Conservation (phyloP, 1,284 basidiomycete genomes). For the Puccinia polysora region DNA sequence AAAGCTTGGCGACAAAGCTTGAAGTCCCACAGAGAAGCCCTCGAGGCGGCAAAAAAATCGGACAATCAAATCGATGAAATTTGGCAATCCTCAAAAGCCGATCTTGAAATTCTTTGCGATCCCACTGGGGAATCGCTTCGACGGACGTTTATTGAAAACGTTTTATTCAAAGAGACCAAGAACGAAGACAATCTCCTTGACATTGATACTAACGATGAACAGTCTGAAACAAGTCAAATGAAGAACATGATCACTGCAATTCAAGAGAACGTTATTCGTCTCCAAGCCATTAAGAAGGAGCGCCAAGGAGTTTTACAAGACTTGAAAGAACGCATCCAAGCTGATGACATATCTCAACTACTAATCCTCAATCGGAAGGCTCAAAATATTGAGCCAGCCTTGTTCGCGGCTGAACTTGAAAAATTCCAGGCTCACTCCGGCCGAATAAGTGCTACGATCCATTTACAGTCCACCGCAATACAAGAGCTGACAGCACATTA, state of each 20-base stretch:
- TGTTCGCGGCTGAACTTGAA: conserved; percentile 88
- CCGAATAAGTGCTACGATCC: conserved; percentile 68
- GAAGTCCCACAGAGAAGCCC: conserved; percentile 68
- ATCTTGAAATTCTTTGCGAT: conserved; percentile 66
- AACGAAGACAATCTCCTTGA: conserved; percentile 56
- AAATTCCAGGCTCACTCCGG: conserved; percentile 90
- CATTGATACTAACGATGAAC: conserved; percentile 59
- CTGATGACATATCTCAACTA: conserved; percentile 91
- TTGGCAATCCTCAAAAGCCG: conserved; percentile 68
- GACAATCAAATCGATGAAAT: conserved; percentile 71
- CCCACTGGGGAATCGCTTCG: conserved; percentile 61
- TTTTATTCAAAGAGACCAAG: conserved; percentile 57
- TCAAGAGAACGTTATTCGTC: conserved; percentile 67
- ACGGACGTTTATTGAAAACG: conserved; percentile 63
- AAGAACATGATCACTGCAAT: conserved; percentile 68
- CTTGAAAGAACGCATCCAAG: conserved; percentile 92
- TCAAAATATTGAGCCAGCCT: conserved; percentile 71
- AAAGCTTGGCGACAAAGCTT: conserved; percentile 72
- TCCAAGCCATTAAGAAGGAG: conserved; percentile 78
- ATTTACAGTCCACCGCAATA: conserved; percentile 68
- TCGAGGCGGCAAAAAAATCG: conserved; percentile 71
- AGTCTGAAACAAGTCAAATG: conserved; percentile 64
- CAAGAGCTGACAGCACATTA: conserved; percentile 48
- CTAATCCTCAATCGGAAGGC: conserved; percentile 79
- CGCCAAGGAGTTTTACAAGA: conserved; percentile 81